Evolutionary conservation across 1,284 basidiomycete species (phyloP).

Genomic region (Malassezia dermatis): DNA sequence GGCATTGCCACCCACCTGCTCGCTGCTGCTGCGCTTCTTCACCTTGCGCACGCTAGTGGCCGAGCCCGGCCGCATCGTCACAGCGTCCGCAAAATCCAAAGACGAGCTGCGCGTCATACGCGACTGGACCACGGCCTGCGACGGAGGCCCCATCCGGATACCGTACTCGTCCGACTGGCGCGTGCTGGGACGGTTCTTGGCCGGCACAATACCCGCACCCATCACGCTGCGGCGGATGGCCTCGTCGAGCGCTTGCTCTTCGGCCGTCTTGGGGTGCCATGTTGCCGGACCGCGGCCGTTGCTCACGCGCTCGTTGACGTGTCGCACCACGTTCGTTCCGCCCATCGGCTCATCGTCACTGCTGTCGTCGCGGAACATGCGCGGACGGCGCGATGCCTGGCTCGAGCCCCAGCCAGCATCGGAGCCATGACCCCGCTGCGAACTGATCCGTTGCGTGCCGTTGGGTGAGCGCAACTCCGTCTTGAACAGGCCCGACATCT

Average conservation of each 20-base stretch:
- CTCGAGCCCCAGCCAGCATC: neutral
- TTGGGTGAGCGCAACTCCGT: slow-evolving; percentile 24
- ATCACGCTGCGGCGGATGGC: slow-evolving; percentile 35
- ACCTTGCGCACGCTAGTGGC: neutral
- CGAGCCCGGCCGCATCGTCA: neutral
- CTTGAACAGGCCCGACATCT: slow-evolving; percentile 42
- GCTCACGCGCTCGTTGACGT: slow-evolving; percentile 27
- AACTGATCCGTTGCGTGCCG: neutral
- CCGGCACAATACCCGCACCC: slow-evolving; percentile 24
- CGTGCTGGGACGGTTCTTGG: neutral
- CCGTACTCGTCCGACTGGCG: slow-evolving; percentile 1
- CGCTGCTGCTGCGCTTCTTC: slow-evolving; percentile 4
- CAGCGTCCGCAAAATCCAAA: slow-evolving; percentile 3
- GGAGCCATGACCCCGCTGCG: neutral
- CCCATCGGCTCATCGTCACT: slow-evolving; percentile 31
- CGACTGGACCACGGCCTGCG: neutral
- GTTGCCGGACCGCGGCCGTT: neutral
- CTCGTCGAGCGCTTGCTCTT: slow-evolving; percentile 18
- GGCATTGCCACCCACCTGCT: neutral
- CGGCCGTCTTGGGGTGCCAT: neutral
- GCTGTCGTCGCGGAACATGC: slow-evolving; percentile 8
- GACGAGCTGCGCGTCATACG: slow-evolving; percentile 9
- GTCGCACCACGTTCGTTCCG: slow-evolving; percentile 31
- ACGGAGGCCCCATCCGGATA: neutral
- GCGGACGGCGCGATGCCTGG: neutral